phyloP scores from a whole-genome alignment of 176 grass and related monocot genomes.

The Dactylis glomerata region DNA sequence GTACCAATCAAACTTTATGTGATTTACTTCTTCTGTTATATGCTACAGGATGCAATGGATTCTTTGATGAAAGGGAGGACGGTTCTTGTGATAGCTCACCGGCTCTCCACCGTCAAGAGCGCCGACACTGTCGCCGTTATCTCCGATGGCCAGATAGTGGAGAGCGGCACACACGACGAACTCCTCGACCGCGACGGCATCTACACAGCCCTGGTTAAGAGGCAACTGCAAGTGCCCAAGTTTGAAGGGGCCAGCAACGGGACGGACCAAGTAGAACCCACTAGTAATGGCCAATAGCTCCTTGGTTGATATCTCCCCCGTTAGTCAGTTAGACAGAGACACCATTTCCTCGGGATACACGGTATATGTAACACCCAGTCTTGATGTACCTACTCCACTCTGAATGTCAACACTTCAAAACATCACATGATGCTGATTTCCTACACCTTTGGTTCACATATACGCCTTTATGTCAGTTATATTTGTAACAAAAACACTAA shows the following conservation, averaged over 20 bases:
- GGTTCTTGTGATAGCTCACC: constrained; percentile 94
- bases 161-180: constrained; percentile 77
- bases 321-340: not conserved
- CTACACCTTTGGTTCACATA: not conserved
- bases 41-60: constrained; percentile 94
- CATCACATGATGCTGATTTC: not conserved
- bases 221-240: constrained; percentile 81
- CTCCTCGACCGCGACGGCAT: constrained; percentile 75
- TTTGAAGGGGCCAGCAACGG: constrained; percentile 41
- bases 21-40: not conserved
- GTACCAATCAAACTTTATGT: not conserved
- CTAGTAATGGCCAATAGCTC: constrained; percentile 13
- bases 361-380: not conserved
- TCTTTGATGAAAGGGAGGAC: constrained; percentile 95
- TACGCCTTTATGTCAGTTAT: not conserved
- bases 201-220: constrained; percentile 94
- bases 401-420: constrained; percentile 1
- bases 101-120: constrained; percentile 94
- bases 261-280: constrained; percentile 21
- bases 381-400: constrained; percentile 38
- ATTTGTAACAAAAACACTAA: too few relatives aligned
- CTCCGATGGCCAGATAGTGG: constrained; percentile 83
- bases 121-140: constrained; percentile 85
- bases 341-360: not conserved
- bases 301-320: not conserved